phyloP scores from a whole-genome alignment of 306 rosid genomes.

The Citrullus amarus region DNA sequence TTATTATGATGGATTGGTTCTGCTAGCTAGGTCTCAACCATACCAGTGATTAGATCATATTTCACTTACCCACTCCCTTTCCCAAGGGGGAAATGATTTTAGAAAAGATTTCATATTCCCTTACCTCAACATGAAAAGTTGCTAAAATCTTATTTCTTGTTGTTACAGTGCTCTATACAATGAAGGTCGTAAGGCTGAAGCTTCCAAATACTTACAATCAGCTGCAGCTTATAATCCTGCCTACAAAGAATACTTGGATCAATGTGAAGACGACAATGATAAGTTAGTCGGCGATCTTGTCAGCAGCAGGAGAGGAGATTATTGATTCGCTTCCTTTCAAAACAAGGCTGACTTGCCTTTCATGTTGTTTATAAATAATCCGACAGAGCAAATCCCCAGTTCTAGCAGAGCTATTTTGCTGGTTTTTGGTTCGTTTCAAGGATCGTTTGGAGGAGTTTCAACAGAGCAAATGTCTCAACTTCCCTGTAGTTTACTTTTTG shows the following conservation, averaged over 20 bases:
- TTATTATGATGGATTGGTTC: constrained; percentile 65
- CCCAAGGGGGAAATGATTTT: neutral
- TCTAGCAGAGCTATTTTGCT: neutral
- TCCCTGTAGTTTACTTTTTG: neutral
- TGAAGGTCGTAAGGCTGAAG: constrained; percentile 64
- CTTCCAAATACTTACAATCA: constrained; percentile 58
- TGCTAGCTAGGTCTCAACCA: constrained; percentile 56
- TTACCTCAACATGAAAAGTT: neutral
- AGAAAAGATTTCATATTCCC: neutral
- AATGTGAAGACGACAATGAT: constrained; percentile 46
- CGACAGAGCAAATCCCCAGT: neutral
- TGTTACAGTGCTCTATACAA: constrained; percentile 52
- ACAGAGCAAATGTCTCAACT: neutral
- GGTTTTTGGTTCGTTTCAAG: neutral
- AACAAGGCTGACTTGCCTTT: neutral
- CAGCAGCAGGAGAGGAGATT: constrained; percentile 50
- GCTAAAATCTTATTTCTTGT: constrained; percentile 1
- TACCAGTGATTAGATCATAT: neutral
- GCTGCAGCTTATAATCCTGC: constrained; percentile 61
- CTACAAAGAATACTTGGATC: constrained; percentile 45
- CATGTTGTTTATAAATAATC: neutral
- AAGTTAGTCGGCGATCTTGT: constrained; percentile 46
- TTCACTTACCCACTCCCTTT: neutral
- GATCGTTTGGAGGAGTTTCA: neutral
- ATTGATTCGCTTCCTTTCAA: constrained; percentile 19